A percentile compares a stretch with the other conserved stretches of the same genome.
phyloP scores from a whole-genome alignment of 2,329 filamentous ascomycete genomes.

The Epichloe glyceriae region DNA sequence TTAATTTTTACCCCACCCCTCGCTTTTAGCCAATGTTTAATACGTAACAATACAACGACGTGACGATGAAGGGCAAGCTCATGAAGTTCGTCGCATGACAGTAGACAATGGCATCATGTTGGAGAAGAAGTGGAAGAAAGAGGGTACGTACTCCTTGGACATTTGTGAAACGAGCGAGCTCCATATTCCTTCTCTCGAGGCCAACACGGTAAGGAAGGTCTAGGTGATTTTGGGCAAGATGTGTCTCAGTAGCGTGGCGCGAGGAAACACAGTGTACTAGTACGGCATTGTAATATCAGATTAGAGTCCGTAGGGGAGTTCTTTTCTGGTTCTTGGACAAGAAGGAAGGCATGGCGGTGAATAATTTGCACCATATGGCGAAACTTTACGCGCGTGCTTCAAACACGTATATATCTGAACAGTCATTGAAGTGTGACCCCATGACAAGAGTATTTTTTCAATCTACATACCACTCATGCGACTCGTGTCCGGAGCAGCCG shows the following conservation, averaged over 20 bases:
- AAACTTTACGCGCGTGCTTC: no score
- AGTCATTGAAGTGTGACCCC: no score
- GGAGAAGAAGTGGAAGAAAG: slow-evolving; percentile 7
- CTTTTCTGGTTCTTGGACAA: background rate
- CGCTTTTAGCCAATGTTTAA: slow-evolving; percentile 9
- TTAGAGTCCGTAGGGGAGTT: background rate
- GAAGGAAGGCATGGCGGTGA: background rate
- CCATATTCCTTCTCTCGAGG: no score
- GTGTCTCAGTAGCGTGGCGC: background rate
- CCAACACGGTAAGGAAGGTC: background rate
- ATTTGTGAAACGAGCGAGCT: background rate
- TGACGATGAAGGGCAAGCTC: slow-evolving; percentile 12
- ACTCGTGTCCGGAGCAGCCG: no score
- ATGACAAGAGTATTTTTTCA: no score
- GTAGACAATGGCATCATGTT: slow-evolving; percentile 13
- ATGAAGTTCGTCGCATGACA: slow-evolving; percentile 14
- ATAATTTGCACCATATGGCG: background rate
- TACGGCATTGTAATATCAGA: background rate
- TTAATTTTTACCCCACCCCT: background rate
- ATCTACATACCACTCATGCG: no score
- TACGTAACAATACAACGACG: slow-evolving; percentile 19
- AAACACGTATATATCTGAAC: no score
- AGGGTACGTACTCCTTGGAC: background rate
- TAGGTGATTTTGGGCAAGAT: background rate
- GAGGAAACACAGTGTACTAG: slow-evolving; percentile 1